Percentiles rank a stretch among this genome's conserved stretches.
Conservation (phyloP, 305 asterid genomes). For the Fraxinus paxiana region DNA sequence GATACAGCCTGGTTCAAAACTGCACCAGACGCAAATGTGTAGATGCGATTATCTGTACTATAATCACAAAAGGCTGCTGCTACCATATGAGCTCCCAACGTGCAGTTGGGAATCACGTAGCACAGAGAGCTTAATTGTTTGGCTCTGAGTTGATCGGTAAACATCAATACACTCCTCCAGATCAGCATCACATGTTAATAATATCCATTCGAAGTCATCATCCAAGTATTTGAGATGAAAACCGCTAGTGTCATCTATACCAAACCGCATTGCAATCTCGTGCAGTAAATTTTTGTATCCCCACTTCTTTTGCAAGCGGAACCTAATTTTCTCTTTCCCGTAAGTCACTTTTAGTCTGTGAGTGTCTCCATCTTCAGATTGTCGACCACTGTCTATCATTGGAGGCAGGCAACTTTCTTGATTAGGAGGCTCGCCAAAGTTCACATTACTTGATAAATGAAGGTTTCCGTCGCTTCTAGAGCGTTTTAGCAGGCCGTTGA, state of each 20-base stretch:
- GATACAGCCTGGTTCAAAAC: neutral
- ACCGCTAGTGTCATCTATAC: conserved; percentile 42
- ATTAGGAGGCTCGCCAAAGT: neutral
- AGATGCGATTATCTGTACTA: neutral
- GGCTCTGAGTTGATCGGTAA: conserved; percentile 38
- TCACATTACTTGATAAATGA: neutral
- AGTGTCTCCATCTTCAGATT: conserved; percentile 30
- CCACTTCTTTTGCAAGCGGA: conserved; percentile 61
- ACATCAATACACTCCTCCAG: conserved; percentile 74
- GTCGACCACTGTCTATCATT: conserved; percentile 14
- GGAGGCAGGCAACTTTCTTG: conserved; percentile 9
- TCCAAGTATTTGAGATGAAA: conserved; percentile 77
- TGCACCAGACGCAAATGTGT: neutral
- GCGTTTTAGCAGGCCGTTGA: neutral
- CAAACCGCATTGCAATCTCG: conserved; percentile 60
- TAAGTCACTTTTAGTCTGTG: conserved; percentile 66
- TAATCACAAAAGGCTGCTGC: neutral
- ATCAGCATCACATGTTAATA: conserved; percentile 91
- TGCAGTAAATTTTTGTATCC: conserved; percentile 52
- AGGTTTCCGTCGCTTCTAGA: neutral
- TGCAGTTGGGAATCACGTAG: conserved; percentile 29
- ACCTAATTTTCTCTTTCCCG: conserved; percentile 73
- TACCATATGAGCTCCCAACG: neutral
- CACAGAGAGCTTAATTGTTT: conserved; percentile 57
- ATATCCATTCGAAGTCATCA: conserved; percentile 86